Evolutionary conservation across 495 filamentous ascomycete genomes (phyloP).

Genomic region (Lophium mytilinum): DNA sequence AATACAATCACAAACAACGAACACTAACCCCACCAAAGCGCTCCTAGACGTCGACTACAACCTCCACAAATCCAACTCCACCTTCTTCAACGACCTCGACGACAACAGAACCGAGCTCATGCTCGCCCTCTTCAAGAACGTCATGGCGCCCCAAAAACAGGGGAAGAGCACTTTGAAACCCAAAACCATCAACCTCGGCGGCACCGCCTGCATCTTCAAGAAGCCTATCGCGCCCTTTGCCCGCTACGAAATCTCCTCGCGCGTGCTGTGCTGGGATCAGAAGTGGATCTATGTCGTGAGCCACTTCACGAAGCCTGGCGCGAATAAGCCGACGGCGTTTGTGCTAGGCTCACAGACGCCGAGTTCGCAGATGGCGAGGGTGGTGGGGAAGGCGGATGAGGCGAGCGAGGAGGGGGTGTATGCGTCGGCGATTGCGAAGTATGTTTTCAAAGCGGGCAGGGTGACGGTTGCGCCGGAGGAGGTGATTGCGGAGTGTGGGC

Average conservation of each 20-base stretch:
- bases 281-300: slow-evolving; percentile 75
- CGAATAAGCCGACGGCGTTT: slow-evolving; percentile 8
- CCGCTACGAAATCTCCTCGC: slow-evolving; percentile 55
- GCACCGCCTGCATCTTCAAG: slow-evolving; percentile 56
- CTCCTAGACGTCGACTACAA: slow-evolving; percentile 73
- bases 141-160: slow-evolving; percentile 37
- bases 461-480: slow-evolving; percentile 76
- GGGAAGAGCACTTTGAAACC: slow-evolving; percentile 3
- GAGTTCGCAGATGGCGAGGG: slow-evolving; percentile 35
- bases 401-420: slow-evolving; percentile 38
- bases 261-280: slow-evolving; percentile 60
- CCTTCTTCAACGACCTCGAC: slow-evolving; percentile 67
- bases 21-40: slow-evolving; percentile 14
- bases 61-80: slow-evolving; percentile 70
- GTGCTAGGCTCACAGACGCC: slow-evolving; percentile 31
- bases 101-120: slow-evolving; percentile 55
- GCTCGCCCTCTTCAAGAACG: slow-evolving; percentile 44
- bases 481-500: slow-evolving; percentile 33
- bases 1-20: slow-evolving; percentile 50
- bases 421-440: slow-evolving; percentile 74
- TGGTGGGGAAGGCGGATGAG: slow-evolving; percentile 31
- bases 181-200: slow-evolving; percentile 50
- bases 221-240: slow-evolving; percentile 59
- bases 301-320: slow-evolving; percentile 56
- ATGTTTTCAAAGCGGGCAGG: slow-evolving; percentile 83